Percentiles rank a stretch among this genome's conserved stretches.
These are phyloP conservation scores for Acanthamoeba culbertsoni DNA, from an alignment of 208 protist species.

Conservation along the genomic window DNA sequence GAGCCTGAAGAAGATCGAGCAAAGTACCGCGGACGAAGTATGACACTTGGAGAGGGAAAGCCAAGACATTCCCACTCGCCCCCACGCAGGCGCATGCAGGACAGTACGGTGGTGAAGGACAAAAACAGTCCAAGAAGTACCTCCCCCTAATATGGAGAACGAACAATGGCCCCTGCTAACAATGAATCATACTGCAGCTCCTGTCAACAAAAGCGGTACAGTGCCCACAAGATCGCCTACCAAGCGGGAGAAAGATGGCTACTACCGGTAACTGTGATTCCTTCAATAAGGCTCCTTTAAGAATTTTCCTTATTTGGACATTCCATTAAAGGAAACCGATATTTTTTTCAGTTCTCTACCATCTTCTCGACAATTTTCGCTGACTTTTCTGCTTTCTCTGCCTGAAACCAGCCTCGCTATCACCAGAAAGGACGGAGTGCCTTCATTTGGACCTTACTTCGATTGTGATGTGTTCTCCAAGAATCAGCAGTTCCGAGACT, in stretches of 20 bases:
- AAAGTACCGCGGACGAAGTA: neutral
- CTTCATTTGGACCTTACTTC: neutral
- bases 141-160: neutral
- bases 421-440: constrained; percentile 13
- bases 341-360: too few relatives aligned
- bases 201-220: neutral
- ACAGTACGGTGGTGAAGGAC: neutral
- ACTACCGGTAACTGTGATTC: neutral
- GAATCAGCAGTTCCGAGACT: constrained; percentile 19
- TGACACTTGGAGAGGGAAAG: too few relatives aligned
- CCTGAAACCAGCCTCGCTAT: neutral
- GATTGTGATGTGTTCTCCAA: neutral
- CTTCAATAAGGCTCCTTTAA: neutral
- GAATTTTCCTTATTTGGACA: too few relatives aligned
- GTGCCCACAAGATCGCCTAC: neutral
- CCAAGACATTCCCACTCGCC: neutral
- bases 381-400: neutral
- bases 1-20: neutral
- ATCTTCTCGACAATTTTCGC: too few relatives aligned
- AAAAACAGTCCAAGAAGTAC: neutral
- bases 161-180: too few relatives aligned
- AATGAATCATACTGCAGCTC: neutral
- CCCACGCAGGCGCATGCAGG: neutral
- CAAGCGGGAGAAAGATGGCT: neutral
- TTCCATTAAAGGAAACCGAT: too few relatives aligned